Conservation (phyloP, 2,329 filamentous ascomycete species). For the Fusarium sp. region DNA sequence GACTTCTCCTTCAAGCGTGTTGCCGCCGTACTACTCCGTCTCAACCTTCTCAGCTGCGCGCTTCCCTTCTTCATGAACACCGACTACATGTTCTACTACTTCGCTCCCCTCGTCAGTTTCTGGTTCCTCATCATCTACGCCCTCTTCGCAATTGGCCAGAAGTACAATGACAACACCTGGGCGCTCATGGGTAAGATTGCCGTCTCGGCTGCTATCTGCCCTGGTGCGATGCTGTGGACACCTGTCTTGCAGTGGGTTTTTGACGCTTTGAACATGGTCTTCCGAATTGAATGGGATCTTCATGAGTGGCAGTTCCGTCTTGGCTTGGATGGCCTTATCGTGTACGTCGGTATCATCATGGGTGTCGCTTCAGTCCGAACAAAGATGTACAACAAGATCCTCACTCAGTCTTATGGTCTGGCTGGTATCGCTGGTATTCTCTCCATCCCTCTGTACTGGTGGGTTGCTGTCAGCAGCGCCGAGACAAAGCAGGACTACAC, state of each 20-base stretch:
- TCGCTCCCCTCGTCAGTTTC: conserved; percentile 67
- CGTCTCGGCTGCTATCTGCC: conserved; percentile 54
- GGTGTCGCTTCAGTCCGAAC: conserved; percentile 39
- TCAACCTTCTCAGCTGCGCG: conserved; percentile 65
- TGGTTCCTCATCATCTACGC: conserved; percentile 69
- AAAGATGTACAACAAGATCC: conserved; percentile 33
- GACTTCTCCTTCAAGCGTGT: conserved; percentile 67
- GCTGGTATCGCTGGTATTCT: conserved; percentile 27
- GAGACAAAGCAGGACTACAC: conserved; percentile 55
- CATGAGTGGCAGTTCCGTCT: conserved; percentile 62
- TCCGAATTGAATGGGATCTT: conserved; percentile 60
- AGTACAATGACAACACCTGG: conserved; percentile 55
- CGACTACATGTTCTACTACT: conserved; percentile 64
- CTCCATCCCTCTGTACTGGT: conserved; percentile 45
- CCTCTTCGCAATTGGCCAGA: conserved; percentile 59
- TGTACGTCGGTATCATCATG: conserved; percentile 66
- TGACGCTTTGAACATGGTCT: conserved; percentile 51
- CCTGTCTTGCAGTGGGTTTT: conserved; percentile 38
- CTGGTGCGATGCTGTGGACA: conserved; percentile 35
- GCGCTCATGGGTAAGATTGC: conserved; percentile 61
- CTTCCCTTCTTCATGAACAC: conserved; percentile 68
- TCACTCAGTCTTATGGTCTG: conserved; percentile 32
- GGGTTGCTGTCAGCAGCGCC: conserved; percentile 46
- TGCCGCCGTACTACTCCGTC: conserved; percentile 62
- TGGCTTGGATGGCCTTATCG: conserved; percentile 63